These are phyloP conservation scores for Cerioporus squamosus DNA, from an alignment of 1,284 basidiomycete genomes.

Conservation along the genomic window DNA sequence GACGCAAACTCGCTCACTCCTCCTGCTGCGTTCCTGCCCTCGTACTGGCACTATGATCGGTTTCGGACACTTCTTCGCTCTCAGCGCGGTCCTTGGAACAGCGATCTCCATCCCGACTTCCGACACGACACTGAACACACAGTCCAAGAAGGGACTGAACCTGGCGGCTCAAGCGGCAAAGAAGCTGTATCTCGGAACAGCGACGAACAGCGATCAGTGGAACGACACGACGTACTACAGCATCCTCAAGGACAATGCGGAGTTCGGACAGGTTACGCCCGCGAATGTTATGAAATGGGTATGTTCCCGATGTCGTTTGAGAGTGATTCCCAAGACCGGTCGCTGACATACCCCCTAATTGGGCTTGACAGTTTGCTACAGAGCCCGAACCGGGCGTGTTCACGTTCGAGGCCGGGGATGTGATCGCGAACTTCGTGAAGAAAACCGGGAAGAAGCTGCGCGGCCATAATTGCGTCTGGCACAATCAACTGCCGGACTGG, in stretches of 20 bases:
- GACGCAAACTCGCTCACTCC: no score
- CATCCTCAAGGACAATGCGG: constrained; percentile 44
- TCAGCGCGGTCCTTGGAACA: background rate
- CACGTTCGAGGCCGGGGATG: constrained; percentile 50
- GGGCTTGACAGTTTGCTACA: constrained; percentile 47
- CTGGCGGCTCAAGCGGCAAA: constrained; percentile 49
- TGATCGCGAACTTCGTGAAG: constrained; percentile 49
- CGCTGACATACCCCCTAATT: background rate
- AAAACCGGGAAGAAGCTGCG: constrained; percentile 43
- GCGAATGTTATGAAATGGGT: constrained; percentile 66
- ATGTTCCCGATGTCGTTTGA: constrained; percentile 12
- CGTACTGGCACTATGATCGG: no score
- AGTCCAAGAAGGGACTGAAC: constrained; percentile 32
- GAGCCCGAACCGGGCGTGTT: constrained; percentile 54
- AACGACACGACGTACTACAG: constrained; percentile 48
- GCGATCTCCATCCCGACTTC: background rate
- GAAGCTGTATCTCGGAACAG: constrained; percentile 64
- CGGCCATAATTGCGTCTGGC: constrained; percentile 59
- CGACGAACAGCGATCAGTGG: constrained; percentile 62
- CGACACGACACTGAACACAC: background rate
- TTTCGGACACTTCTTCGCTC: background rate
- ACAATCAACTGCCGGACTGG: constrained; percentile 59
- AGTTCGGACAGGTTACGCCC: constrained; percentile 56
- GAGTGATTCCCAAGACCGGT: background rate
- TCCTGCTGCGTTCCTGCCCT: no score